Conservation (phyloP, 305 asterid genomes). For the Nicotiana rustica region DNA sequence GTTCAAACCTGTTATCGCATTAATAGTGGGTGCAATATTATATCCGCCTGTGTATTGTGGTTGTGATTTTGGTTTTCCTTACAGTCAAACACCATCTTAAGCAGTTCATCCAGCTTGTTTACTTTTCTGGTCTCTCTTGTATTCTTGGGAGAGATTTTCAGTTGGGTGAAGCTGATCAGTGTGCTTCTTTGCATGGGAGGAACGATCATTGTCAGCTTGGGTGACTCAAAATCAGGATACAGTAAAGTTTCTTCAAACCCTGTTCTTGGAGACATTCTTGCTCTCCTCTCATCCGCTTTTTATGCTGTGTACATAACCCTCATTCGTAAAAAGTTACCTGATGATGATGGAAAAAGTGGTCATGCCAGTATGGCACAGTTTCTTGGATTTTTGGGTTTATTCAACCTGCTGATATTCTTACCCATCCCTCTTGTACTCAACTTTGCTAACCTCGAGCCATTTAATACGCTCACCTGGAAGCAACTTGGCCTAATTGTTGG, state of each 20-base stretch:
- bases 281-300: slow-evolving; percentile 77
- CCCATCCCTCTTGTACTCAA: slow-evolving; percentile 70
- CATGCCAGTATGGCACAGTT: slow-evolving; percentile 88
- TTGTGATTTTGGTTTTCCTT: slow-evolving; percentile 34
- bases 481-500: slow-evolving; percentile 81
- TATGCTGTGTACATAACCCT: slow-evolving; percentile 87
- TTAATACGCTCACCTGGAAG: slow-evolving; percentile 63
- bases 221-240: slow-evolving; percentile 67
- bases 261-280: slow-evolving; percentile 71
- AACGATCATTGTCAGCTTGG: slow-evolving; percentile 79
- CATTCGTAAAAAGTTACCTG: slow-evolving; percentile 83
- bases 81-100: slow-evolving; percentile 94
- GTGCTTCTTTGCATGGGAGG: slow-evolving; percentile 98
- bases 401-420: slow-evolving; percentile 78
- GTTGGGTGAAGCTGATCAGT: slow-evolving; percentile 84
- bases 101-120: slow-evolving; percentile 93
- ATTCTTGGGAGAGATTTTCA: slow-evolving; percentile 85
- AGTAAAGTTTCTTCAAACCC: slow-evolving; percentile 67
- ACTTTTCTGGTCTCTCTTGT: slow-evolving; percentile 87
- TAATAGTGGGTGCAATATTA: not conserved
- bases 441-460: slow-evolving; percentile 64
- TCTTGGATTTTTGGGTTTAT: slow-evolving; percentile 89
- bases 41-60: slow-evolving; percentile 14
- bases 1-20: not conserved
- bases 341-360: slow-evolving; percentile 69